phyloP scores from a whole-genome alignment of 2,329 filamentous ascomycete genomes.

The Myotisia sp. region DNA sequence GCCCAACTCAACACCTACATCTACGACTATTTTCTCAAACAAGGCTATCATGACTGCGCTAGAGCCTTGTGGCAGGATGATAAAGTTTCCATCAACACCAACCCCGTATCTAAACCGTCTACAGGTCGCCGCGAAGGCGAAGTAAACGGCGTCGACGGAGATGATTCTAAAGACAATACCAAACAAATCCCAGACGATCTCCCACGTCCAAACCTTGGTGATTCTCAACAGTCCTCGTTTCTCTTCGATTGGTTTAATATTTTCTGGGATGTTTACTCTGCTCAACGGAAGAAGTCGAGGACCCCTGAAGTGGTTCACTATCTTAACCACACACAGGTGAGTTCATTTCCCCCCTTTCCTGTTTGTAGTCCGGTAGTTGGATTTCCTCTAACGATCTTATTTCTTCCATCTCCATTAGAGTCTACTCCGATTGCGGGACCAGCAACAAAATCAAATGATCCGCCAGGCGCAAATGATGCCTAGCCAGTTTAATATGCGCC shows the following conservation, averaged over 20 bases:
- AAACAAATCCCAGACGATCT: constrained; percentile 70
- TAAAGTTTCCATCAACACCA: constrained; percentile 42
- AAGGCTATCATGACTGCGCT: constrained; percentile 71
- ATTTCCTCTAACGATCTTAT: not conserved
- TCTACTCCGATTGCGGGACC: constrained; percentile 54
- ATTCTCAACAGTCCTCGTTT: constrained; percentile 57
- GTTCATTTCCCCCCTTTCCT: not conserved
- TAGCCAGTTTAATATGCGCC: constrained; percentile 47
- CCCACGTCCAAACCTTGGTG: constrained; percentile 45
- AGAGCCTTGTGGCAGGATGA: constrained; percentile 56
- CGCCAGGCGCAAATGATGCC: constrained; percentile 52
- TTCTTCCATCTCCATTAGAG: constrained; percentile 38
- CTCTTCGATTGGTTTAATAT: constrained; percentile 95
- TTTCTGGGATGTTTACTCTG: constrained; percentile 91
- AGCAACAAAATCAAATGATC: constrained; percentile 61
- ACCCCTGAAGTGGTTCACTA: constrained; percentile 57
- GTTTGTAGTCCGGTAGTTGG: not conserved
- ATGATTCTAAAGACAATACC: constrained; percentile 65
- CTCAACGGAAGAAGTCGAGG: constrained; percentile 57
- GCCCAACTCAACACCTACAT: constrained; percentile 49
- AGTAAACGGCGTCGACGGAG: constrained; percentile 57
- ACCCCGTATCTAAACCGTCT: constrained; percentile 48
- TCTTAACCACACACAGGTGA: constrained; percentile 66
- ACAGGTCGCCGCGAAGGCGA: constrained; percentile 55
- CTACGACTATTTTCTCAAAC: constrained; percentile 66